Evolutionary conservation across 2,329 filamentous ascomycete species (phyloP), one percentile per base, ranked within the genome.

Genomic region (Colletotrichum sp.): DNA sequence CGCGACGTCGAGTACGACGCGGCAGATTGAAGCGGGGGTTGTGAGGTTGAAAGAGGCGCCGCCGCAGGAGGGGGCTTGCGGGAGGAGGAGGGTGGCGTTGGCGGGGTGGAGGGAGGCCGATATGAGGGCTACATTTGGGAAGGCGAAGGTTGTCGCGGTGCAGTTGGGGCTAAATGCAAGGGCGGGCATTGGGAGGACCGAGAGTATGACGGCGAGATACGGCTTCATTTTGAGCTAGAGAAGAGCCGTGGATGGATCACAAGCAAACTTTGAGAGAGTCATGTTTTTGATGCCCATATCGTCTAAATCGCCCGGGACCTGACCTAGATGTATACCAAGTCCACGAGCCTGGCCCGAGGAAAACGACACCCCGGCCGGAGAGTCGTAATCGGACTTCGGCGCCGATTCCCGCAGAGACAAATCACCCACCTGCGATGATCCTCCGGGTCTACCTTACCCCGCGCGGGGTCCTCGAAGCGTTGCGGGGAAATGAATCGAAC

Each of bases 81-180:
- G 57, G 57, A 32, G 0, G 1, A 30, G 57, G 57, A 62, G 26
- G 28, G 57, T 18, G 16, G 26, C 7, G 57, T 62, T 62, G 24
- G 10, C 16, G 6, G 9, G 16, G 28, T 30, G 28, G 57, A n/a
- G 26, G 0, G 26, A 28, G 57, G 57, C 57, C 2, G 28, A 30
- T 18, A 62, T 28, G 18, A 62, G 18, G n/a, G n/a, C n/a, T n/a
- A n/a, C n/a, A n/a, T n/a, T n/a, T 32, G 24, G 57, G 28, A 62
- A 10, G 16, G 24, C n/a, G 57, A 62, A 62, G 4, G 24, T 59
- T 18, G 24, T 13, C 4, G 21, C 21, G 21, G 7, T 59, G 55
- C 55, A 59, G 7, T 24, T 0, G 2, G 55, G 13, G 7, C 7
- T 28, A 0, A 21, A 21, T 1, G 55, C 55, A 0, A 28, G 5